Conservation (phyloP, 169 alveolate genomes). For the Plasmodium chabaudi region DNA sequence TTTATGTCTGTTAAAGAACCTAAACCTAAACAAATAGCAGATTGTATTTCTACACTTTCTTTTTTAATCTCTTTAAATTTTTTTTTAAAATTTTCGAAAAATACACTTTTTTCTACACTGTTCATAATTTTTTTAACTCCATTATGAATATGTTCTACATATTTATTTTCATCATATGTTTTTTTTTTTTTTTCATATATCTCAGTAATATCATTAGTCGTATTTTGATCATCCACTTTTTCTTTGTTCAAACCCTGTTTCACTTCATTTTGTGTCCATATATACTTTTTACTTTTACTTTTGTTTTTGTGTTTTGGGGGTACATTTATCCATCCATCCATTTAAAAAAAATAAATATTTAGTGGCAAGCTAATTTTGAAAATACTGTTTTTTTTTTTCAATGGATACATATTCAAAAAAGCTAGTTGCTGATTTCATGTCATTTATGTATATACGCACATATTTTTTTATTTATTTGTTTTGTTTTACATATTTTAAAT, state of each 20-base stretch:
- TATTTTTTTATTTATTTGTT: too few species aligned
- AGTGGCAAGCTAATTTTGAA: too few species aligned
- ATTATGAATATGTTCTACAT: conserved; percentile 2
- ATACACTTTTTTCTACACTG: conserved; percentile 27
- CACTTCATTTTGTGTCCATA: not conserved
- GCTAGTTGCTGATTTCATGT: too few species aligned
- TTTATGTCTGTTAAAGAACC: conserved; percentile 47
- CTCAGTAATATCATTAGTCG: not conserved
- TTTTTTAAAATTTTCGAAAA: conserved; percentile 31
- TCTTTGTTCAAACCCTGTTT: not conserved
- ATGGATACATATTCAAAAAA: too few species aligned
- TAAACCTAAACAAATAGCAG: conserved; percentile 41
- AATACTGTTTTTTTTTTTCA: too few species aligned
- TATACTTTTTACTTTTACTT: conserved; percentile 12
- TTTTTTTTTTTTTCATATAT: conserved; percentile 3
- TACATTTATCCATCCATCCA: conserved; percentile 57
- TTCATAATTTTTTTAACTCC: conserved; percentile 29
- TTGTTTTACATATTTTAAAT: too few species aligned
- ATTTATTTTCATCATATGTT: not conserved
- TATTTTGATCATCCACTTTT: not conserved
- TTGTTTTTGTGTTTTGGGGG: conserved; percentile 1
- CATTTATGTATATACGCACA: too few species aligned
- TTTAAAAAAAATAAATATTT: conserved; percentile 7
- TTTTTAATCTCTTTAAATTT: conserved; percentile 13
- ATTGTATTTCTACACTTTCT: conserved; percentile 5